Base-by-base conservation (phyloP, 2,329 filamentous ascomycete genomes). In the Fulvia fulva region DNA sequence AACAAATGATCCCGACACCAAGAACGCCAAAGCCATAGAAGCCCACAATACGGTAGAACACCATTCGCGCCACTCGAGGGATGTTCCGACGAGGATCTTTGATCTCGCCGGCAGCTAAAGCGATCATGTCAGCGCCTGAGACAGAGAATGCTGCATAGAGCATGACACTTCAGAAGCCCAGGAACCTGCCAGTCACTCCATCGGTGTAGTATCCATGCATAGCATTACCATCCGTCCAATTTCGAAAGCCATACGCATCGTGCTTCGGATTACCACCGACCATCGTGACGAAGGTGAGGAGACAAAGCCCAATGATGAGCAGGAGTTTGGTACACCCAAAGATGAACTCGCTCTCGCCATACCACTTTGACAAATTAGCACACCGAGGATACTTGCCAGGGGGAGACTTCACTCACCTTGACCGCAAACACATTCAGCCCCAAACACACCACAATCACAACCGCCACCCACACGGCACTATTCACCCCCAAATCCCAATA, bases 121-220 rank as follows among this genome's bases (percentile, higher is more conserved):
- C 60, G 21, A 62, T 53, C 19, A 61, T 51, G 8, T 60, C 58
- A 19, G 58, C 54, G 5, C 54, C 58, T 16, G 55, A 43, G 3
- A 60, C 55, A 5, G 88, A 87, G 64, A 91, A 91, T 3, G 87
- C 87, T 1, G 88, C 87, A 28, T 85, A 88, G 65, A 89, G 83
- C 74, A 90, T 83, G 47, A 85, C 86, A 8, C 81, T 82, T 55
- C 58, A 60, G 69, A 76, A 75, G n/a, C 74, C 75, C 53, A 71
- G 68, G 55, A 76, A 76, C 37, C 69, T 70, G 14, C 74, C 74
- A 2, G 65, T 58, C 1, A 43, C 46, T n/a, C 58, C 58, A 51
- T 56, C 43, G 14, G 50, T 26, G n/a, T 57, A 43, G 43, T 60
- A 56, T 25, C 28, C 54, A 23, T 57, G 51, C 51, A 55, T 55